Percentiles rank a stretch among this genome's conserved stretches.
phyloP scores from a whole-genome alignment of 2,329 filamentous ascomycete species.

The Elsinoe ampelina region DNA sequence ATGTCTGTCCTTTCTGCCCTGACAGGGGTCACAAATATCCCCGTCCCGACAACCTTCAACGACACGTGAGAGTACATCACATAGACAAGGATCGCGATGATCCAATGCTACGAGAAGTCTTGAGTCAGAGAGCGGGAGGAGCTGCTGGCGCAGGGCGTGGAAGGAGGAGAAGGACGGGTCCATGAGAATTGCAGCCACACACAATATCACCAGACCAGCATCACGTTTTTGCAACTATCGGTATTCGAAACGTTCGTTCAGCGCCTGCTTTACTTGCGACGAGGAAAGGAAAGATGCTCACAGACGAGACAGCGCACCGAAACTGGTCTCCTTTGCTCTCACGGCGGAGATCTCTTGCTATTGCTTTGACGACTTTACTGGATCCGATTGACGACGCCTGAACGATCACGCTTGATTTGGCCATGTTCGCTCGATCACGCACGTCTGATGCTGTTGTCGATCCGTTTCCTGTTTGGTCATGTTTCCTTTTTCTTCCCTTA shows the following conservation, averaged over 20 bases:
- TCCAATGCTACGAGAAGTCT: slow-evolving; percentile 66
- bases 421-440: background rate
- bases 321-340: background rate
- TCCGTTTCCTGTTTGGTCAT: background rate
- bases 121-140: slow-evolving; percentile 77
- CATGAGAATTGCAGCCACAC: slow-evolving; percentile 19
- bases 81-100: slow-evolving; percentile 85
- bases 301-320: background rate
- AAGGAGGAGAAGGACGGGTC: slow-evolving; percentile 56
- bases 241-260: slow-evolving; percentile 7
- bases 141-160: slow-evolving; percentile 55
- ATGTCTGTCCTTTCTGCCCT: slow-evolving; percentile 91
- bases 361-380: background rate
- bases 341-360: background rate
- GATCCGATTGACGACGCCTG: background rate
- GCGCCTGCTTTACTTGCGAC: background rate
- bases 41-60: slow-evolving; percentile 87
- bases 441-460: background rate
- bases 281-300: background rate
- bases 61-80: slow-evolving; percentile 89
- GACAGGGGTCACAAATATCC: slow-evolving; percentile 92
- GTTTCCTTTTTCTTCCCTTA: background rate
- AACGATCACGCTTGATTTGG: background rate
- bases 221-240: background rate
- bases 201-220: background rate